Percentiles rank a stretch among this genome's conserved stretches.
Conservation (phyloP, 169 alveolate species). For the Perkinsus olseni region DNA sequence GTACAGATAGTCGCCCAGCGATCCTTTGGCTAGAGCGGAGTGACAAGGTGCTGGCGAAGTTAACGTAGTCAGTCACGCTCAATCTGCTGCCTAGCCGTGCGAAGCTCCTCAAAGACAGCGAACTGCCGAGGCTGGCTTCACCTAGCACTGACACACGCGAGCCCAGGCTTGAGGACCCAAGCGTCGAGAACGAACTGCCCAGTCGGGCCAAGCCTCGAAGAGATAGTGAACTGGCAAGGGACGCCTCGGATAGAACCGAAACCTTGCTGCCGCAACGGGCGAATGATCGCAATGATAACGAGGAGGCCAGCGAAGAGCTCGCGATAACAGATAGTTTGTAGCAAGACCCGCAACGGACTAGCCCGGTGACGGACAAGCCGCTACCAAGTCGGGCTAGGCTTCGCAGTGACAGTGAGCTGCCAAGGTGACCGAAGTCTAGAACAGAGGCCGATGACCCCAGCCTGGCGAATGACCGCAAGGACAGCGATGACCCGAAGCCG, state of each 20-base stretch:
- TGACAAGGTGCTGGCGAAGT: neutral
- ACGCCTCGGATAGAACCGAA: neutral
- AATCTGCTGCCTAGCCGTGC: neutral
- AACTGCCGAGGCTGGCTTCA: neutral
- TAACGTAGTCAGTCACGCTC: neutral
- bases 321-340: neutral
- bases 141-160: neutral
- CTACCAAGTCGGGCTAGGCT: neutral
- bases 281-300: neutral
- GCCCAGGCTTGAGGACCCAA: neutral
- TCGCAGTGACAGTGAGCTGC: neutral
- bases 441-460: neutral
- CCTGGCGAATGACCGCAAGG: neutral
- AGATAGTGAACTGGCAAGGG: neutral
- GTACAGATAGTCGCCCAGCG: neutral
- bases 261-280: neutral
- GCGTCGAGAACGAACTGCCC: neutral
- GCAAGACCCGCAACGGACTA: neutral
- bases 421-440: neutral
- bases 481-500: neutral
- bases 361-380: neutral
- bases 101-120: neutral
- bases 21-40: neutral
- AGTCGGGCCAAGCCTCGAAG: neutral
- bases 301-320: neutral